phyloP scores from a whole-genome alignment of 768 basidiomycete species.

The Leucocoprinus birnbaumii region DNA sequence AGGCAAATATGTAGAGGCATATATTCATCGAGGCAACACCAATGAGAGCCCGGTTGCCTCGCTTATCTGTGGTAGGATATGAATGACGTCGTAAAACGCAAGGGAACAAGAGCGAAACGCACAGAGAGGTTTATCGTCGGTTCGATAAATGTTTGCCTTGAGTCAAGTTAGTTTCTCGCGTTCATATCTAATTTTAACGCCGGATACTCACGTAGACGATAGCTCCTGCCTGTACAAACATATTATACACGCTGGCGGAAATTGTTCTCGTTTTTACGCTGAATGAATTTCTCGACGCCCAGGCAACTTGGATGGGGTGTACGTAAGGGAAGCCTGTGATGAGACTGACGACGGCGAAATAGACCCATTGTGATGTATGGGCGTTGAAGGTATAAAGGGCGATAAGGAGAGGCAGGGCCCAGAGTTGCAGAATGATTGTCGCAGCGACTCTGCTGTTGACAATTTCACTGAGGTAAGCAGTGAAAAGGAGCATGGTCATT shows the following conservation, averaged over 20 bases:
- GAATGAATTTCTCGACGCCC: constrained; percentile 59
- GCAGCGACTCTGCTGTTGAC: constrained; percentile 55
- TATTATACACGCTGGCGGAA: constrained; percentile 57
- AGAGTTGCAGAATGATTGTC: constrained; percentile 52
- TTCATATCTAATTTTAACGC: background rate
- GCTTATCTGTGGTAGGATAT: constrained; percentile 40
- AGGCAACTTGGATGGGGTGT: constrained; percentile 50
- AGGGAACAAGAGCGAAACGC: constrained; percentile 14
- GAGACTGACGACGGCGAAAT: constrained; percentile 50
- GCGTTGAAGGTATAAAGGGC: constrained; percentile 49
- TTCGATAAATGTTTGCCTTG: constrained; percentile 53
- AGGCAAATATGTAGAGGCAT: constrained; percentile 45
- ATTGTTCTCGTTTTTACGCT: constrained; percentile 51
- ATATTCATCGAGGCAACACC: constrained; percentile 55
- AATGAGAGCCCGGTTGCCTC: constrained; percentile 56
- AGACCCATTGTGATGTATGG: constrained; percentile 52
- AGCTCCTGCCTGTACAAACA: constrained; percentile 58
- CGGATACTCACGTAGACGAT: constrained; percentile 39
- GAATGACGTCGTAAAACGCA: background rate
- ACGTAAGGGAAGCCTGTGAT: constrained; percentile 56
- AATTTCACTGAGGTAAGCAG: constrained; percentile 50
- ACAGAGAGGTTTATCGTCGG: constrained; percentile 46
- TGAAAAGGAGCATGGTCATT: constrained; percentile 43
- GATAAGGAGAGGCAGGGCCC: constrained; percentile 61
- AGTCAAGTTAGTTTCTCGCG: background rate